These are phyloP conservation scores for Calocybe indica DNA, from an alignment of 768 basidiomycete species.

Conservation along the genomic window DNA sequence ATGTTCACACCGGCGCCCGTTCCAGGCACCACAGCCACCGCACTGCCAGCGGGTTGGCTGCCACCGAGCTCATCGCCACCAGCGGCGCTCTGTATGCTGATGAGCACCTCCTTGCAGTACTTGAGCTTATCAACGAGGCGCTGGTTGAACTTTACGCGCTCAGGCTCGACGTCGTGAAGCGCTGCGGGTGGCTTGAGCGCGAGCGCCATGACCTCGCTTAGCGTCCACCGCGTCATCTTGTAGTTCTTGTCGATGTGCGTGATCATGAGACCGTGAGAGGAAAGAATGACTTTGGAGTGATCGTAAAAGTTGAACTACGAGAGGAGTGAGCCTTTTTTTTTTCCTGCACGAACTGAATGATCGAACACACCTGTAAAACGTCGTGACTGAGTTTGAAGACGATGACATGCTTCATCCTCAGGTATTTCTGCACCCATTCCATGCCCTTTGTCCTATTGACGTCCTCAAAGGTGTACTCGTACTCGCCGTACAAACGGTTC, in stretches of 20 bases:
- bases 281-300: slow-evolving; percentile 91
- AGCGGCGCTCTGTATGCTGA: slow-evolving; percentile 57
- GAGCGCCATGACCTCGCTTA: slow-evolving; percentile 64
- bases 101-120: slow-evolving; percentile 81
- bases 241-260: slow-evolving; percentile 92
- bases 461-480: slow-evolving; percentile 78
- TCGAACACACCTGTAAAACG: slow-evolving; percentile 74
- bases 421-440: slow-evolving; percentile 94
- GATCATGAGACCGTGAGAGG: slow-evolving; percentile 69
- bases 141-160: slow-evolving; percentile 54
- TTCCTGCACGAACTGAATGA: background rate
- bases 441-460: slow-evolving; percentile 66
- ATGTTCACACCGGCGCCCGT: too few species aligned
- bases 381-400: slow-evolving; percentile 96
- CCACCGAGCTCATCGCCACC: slow-evolving; percentile 6
- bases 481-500: slow-evolving; percentile 80
- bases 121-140: slow-evolving; percentile 74
- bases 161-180: slow-evolving; percentile 36
- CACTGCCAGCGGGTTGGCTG: too few species aligned
- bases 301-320: slow-evolving; percentile 96
- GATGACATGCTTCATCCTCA: slow-evolving; percentile 95
- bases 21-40: too few species aligned
- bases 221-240: slow-evolving; percentile 63
- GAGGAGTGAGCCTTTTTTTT: slow-evolving; percentile 8
- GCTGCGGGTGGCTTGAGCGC: slow-evolving; percentile 26